phyloP scores from a whole-genome alignment of 345 rosid species.

The Hibiscus tridactylites region DNA sequence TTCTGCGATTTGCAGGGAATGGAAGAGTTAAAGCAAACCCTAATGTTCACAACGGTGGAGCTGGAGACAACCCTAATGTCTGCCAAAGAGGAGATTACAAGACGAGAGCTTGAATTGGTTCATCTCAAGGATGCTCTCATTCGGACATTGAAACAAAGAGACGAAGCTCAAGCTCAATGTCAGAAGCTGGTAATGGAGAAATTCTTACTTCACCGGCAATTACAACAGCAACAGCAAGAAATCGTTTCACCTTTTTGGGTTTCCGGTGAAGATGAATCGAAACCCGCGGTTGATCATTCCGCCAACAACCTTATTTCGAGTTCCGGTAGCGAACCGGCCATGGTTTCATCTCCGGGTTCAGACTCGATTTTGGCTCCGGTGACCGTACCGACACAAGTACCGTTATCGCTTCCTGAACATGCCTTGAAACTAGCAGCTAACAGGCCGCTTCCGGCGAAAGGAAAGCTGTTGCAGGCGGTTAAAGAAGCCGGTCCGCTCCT shows the following conservation, averaged over 20 bases:
- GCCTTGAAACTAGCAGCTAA: slow-evolving; percentile 25
- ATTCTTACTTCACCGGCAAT: slow-evolving; percentile 16
- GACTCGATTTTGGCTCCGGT: slow-evolving; percentile 3
- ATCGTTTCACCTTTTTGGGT: slow-evolving; percentile 9
- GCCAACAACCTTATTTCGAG: slow-evolving; percentile 6
- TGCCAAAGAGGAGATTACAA: slow-evolving; percentile 44
- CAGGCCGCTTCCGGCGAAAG: slow-evolving; percentile 52
- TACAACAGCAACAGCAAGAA: slow-evolving; percentile 1
- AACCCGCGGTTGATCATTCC: slow-evolving; percentile 3
- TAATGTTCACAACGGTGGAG: slow-evolving; percentile 37
- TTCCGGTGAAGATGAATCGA: slow-evolving; percentile 25
- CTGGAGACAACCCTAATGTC: slow-evolving; percentile 34
- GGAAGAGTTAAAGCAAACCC: slow-evolving; percentile 36
- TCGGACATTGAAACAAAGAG: slow-evolving; percentile 32
- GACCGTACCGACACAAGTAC: not conserved
- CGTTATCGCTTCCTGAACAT: slow-evolving; percentile 1
- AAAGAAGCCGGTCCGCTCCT: slow-evolving; percentile 67
- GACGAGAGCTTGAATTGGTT: slow-evolving; percentile 32
- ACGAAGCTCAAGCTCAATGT: slow-evolving; percentile 34
- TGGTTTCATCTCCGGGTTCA: not conserved
- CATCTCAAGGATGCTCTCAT: slow-evolving; percentile 32
- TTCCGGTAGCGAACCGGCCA: slow-evolving; percentile 11
- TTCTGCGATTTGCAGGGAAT: slow-evolving; percentile 26
- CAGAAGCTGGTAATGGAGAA: slow-evolving; percentile 30
- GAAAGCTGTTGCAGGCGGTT: slow-evolving; percentile 59